phyloP scores from a whole-genome alignment of 345 rosid genomes.

The Brassica carinata region DNA sequence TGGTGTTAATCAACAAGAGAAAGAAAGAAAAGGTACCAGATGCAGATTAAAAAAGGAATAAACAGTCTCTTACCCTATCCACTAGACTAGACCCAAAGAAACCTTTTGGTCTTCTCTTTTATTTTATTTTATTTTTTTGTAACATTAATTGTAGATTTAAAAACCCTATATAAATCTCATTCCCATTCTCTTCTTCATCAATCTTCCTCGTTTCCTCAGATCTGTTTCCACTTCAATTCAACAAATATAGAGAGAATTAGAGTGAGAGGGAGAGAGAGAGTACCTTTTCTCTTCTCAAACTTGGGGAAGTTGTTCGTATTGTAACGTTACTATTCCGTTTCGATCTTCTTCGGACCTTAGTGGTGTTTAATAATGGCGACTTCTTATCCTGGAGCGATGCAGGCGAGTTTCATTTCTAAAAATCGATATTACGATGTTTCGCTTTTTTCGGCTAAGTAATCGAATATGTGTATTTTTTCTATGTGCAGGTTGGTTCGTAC shows the following conservation, averaged over 20 bases:
- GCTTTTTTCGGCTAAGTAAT: neutral
- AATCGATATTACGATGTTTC: neutral
- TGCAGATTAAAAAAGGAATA: neutral
- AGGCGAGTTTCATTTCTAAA: conserved; percentile 42
- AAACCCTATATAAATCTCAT: conserved; percentile 40
- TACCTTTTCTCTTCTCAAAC: neutral
- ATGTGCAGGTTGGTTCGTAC: conserved; percentile 82
- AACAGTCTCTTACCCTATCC: conserved; percentile 34
- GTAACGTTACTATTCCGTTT: neutral
- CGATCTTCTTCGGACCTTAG: conserved; percentile 7
- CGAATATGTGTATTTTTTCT: neutral
- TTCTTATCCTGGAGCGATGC: conserved; percentile 67
- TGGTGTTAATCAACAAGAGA: neutral
- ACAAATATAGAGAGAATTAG: neutral
- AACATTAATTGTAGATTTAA: conserved; percentile 25
- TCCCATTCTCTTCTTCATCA: neutral
- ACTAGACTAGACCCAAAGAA: conserved; percentile 21
- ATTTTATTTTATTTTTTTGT: neutral
- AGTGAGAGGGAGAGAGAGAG: neutral
- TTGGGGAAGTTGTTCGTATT: neutral
- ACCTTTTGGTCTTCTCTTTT: neutral
- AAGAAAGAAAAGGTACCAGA: conserved; percentile 9
- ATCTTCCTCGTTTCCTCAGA: neutral
- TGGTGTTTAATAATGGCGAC: conserved; percentile 52
- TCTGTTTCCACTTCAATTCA: conserved; percentile 1